phyloP scores from a whole-genome alignment of 148 eudicot species.

The Vaccinium corymbosum region DNA sequence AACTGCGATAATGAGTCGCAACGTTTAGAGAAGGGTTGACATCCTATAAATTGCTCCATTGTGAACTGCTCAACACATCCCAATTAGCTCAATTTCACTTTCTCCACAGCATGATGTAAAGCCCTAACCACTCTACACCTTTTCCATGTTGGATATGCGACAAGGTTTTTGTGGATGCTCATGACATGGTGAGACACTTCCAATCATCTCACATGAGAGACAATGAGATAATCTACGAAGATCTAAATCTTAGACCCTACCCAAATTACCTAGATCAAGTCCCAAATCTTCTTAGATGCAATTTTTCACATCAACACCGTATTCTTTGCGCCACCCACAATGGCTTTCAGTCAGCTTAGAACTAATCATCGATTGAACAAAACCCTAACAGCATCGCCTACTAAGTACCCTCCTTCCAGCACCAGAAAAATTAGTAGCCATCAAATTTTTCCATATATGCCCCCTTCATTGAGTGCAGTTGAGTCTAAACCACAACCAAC shows the following conservation, averaged over 20 bases:
- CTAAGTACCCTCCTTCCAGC: background rate
- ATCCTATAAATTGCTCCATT: background rate
- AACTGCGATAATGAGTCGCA: background rate
- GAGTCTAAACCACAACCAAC: background rate
- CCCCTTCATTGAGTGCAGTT: background rate
- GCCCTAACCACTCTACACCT: too few species aligned
- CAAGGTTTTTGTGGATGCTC: conserved; percentile 13
- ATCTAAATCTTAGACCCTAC: too few species aligned
- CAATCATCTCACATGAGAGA: conserved; percentile 4
- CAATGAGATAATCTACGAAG: too few species aligned
- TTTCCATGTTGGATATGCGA: conserved; percentile 30
- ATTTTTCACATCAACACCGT: too few species aligned
- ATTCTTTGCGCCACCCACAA: too few species aligned
- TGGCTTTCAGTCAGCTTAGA: too few species aligned
- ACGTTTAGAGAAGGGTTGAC: background rate
- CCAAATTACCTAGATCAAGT: too few species aligned
- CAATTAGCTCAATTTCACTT: background rate
- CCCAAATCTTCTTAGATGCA: too few species aligned
- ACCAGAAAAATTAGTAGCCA: background rate
- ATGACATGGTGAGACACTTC: conserved; percentile 26
- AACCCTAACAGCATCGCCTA: background rate
- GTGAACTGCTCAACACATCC: background rate
- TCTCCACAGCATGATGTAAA: background rate
- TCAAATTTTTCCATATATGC: too few species aligned
- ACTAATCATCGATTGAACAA: too few species aligned